Base-by-base conservation (phyloP, 2,329 filamentous ascomycete genomes). In the Aureobasidium leucospermi region DNA sequence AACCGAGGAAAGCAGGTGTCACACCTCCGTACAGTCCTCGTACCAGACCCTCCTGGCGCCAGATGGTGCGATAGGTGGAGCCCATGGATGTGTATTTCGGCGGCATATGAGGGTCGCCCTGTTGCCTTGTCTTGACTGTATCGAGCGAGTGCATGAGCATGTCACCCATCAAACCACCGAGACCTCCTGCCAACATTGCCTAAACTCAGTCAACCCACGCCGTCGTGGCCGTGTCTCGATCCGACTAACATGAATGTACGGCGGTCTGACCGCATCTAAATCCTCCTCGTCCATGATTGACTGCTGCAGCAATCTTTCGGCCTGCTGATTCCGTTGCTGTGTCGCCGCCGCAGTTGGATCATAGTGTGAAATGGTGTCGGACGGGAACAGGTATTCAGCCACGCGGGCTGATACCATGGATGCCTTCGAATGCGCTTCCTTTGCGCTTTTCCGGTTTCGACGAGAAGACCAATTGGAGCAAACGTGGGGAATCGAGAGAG, bases 111-210 rank as follows among this genome's bases (percentile, higher is more conserved):
- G 93, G 92, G 70, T 97, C 94, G 69, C 93, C 94, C 75, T 99
- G 94, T 73, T 99, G 95, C 67, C 94, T 85, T 48, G 94, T 99
- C 77, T 99, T 99, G 68, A 99, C 94, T 0, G 94, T 99, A 74
- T 99, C 94, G 69, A 99, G 83, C 47, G 93, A 97, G 77, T 99
- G 94, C 94, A 99, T 99, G 65, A 99, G 79, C 82, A 99, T 88
- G 74, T 99, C 94, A 61, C 95, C 94, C 59, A 88, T 95, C 15
- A 89, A 92, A 57, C 94, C 94, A 69, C 95, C 94, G 57, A 95
- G 79, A 62, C 93, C 94, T 69, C 94, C 94, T 36, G 94, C 94
- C 69, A 99, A 81, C 92, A 97, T 99, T 72, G 89, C 86, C 90
- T 96, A 46, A 6, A 59, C 13, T 46, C 15, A 67, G 34, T 57